Conservation (phyloP, 495 filamentous ascomycete genomes). For the Gamarada debralockiae region DNA sequence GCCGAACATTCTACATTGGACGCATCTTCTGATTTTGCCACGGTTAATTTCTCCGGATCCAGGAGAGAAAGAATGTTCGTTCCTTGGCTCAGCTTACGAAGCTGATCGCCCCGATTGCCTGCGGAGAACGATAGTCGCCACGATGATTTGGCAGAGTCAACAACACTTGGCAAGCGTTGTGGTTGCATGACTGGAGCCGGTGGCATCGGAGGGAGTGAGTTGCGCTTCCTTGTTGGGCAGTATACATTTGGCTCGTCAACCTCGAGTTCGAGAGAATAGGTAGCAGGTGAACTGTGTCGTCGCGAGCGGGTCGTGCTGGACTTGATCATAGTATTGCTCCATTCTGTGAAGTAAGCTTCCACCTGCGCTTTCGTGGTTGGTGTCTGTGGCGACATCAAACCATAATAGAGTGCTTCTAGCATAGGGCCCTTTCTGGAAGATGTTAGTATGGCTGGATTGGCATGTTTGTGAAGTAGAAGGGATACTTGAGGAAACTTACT, state of each 20-base stretch:
- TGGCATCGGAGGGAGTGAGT: constrained; percentile 14
- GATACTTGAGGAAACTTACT: neutral
- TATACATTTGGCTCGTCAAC: neutral
- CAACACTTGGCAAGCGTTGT: constrained; percentile 17
- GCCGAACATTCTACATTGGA: neutral
- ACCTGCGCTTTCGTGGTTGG: neutral
- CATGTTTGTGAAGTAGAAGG: neutral
- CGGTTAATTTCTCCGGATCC: neutral
- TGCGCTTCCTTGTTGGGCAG: constrained; percentile 9
- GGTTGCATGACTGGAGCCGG: constrained; percentile 15
- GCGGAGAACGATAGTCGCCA: constrained; percentile 27
- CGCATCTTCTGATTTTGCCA: constrained; percentile 12
- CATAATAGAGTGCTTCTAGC: neutral
- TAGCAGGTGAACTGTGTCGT: constrained; percentile 17
- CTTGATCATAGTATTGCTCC: neutral
- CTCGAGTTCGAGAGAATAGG: neutral
- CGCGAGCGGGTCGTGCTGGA: constrained; percentile 7
- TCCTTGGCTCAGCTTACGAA: constrained; percentile 19
- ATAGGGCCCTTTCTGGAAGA: constrained; percentile 6
- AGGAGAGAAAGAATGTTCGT: neutral
- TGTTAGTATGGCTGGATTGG: constrained; percentile 5
- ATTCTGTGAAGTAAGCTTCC: neutral
- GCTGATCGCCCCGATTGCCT: constrained; percentile 13
- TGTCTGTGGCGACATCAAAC: neutral
- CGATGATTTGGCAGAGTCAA: constrained; percentile 18